A percentile compares a stretch with the other conserved stretches of the same genome.
Conservation (phyloP, 2,329 filamentous ascomycete genomes). For the Exophiala spinifera region DNA sequence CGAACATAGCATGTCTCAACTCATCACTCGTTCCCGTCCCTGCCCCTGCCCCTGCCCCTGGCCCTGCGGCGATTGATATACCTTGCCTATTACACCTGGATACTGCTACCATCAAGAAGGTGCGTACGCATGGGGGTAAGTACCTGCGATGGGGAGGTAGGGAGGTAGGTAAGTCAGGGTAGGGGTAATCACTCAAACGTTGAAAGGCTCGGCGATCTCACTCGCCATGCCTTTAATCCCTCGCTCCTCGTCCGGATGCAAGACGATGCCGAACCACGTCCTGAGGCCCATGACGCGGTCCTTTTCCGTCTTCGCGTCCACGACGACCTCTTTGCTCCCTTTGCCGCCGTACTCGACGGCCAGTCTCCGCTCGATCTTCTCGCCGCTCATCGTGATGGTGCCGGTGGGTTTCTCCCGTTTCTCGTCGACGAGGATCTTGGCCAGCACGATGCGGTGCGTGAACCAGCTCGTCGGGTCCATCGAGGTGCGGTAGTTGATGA, state of each 20-base stretch:
- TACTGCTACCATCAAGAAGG: too few relatives aligned
- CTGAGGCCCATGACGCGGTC: conserved; percentile 54
- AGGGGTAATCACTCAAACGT: too few relatives aligned
- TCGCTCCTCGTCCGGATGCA: conserved; percentile 50
- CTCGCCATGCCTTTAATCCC: conserved; percentile 52
- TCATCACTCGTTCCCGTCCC: too few relatives aligned
- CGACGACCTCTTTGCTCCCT: conserved; percentile 51
- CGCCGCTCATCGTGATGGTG: conserved; percentile 52
- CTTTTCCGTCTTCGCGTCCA: conserved; percentile 49
- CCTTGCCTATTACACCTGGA: too few relatives aligned
- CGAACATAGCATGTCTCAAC: too few relatives aligned
- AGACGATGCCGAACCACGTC: conserved; percentile 52
- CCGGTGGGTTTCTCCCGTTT: conserved; percentile 47
- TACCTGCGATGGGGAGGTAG: too few relatives aligned
- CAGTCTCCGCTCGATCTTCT: conserved; percentile 36
- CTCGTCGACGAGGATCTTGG: conserved; percentile 54
- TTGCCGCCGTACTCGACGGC: background rate
- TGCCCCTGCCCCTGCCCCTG: too few relatives aligned
- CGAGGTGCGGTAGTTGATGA: conserved; percentile 59
- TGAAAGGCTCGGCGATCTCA: conserved; percentile 37
- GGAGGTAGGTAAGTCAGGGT: too few relatives aligned
- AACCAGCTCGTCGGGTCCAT: conserved; percentile 52
- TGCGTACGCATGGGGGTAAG: too few relatives aligned
- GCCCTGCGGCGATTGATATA: too few relatives aligned
- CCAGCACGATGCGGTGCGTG: conserved; percentile 52